Evolutionary conservation across 1,139 yeast genomes (phyloP).

Genomic region (Geotrichum phurueaensis): DNA sequence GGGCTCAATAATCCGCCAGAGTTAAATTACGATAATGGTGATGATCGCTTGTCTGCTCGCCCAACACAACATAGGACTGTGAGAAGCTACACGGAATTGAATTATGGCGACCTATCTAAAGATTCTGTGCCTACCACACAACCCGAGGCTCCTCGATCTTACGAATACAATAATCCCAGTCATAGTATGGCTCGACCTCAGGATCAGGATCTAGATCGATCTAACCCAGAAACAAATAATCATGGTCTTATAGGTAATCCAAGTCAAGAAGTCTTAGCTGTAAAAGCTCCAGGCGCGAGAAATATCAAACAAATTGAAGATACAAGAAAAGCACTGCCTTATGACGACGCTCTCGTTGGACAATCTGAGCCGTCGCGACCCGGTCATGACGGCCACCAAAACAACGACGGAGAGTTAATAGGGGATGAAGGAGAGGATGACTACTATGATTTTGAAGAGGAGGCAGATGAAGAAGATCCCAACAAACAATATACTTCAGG

Average conservation of each 20-base stretch:
- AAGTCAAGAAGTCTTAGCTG: background rate
- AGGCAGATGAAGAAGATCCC: constrained; percentile 6
- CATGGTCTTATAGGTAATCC: background rate
- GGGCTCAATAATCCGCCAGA: background rate
- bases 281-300: background rate
- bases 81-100: background rate
- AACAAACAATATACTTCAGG: constrained; percentile 22
- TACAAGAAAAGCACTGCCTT: background rate
- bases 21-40: background rate
- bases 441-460: background rate
- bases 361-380: background rate
- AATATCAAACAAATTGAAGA: background rate
- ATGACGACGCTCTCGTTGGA: background rate
- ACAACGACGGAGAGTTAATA: background rate
- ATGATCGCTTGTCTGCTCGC: background rate
- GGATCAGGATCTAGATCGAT: background rate
- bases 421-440: background rate
- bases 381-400: background rate
- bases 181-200: background rate
- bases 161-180: background rate
- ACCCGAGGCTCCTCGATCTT: background rate
- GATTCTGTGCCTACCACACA: background rate
- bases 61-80: background rate
- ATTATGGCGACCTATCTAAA: background rate
- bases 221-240: background rate